Conservation (phyloP, 2,329 filamentous ascomycete genomes). For the Fusarium continuum region DNA sequence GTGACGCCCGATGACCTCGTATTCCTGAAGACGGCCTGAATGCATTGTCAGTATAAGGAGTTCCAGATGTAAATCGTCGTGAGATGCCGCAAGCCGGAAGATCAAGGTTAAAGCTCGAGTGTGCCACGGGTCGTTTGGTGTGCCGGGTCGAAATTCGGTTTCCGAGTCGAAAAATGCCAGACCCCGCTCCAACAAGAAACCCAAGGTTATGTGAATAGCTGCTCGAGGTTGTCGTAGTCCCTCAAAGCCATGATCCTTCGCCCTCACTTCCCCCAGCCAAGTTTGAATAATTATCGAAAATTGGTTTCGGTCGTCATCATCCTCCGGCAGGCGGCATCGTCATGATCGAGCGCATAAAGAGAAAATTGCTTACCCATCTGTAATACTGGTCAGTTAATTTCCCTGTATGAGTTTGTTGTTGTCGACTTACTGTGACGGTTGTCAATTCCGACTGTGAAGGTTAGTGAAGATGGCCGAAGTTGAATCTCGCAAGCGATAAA, state of each 20-base stretch:
- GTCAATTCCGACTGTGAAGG: conserved; percentile 56
- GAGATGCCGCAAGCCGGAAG: conserved; percentile 26
- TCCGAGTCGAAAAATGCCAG: not conserved
- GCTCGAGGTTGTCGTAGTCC: not conserved
- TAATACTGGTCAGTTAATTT: conserved; percentile 51
- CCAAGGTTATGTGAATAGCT: not conserved
- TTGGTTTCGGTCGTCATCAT: conserved; percentile 24
- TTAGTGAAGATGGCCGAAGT: conserved; percentile 52
- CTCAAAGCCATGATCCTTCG: conserved; percentile 3
- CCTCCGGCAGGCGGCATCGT: conserved; percentile 41
- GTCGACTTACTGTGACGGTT: conserved; percentile 60
- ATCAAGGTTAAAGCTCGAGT: conserved; percentile 12
- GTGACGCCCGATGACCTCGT: conserved; percentile 99
- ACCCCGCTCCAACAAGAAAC: not conserved
- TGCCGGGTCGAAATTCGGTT: conserved; percentile 19
- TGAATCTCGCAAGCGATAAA: conserved; percentile 50
- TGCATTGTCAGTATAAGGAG: conserved; percentile 45
- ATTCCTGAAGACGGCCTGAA: conserved; percentile 98
- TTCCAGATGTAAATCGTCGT: conserved; percentile 2
- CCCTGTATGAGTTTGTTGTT: conserved; percentile 45
- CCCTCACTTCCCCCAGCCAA: not conserved
- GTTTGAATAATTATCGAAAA: conserved; percentile 35
- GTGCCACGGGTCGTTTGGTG: conserved; percentile 1
- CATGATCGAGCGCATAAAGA: conserved; percentile 33
- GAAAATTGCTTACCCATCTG: conserved; percentile 69